Evolutionary conservation across 2,329 filamentous ascomycete species (phyloP).

Genomic region (Pyrenophora tritici-repentis): DNA sequence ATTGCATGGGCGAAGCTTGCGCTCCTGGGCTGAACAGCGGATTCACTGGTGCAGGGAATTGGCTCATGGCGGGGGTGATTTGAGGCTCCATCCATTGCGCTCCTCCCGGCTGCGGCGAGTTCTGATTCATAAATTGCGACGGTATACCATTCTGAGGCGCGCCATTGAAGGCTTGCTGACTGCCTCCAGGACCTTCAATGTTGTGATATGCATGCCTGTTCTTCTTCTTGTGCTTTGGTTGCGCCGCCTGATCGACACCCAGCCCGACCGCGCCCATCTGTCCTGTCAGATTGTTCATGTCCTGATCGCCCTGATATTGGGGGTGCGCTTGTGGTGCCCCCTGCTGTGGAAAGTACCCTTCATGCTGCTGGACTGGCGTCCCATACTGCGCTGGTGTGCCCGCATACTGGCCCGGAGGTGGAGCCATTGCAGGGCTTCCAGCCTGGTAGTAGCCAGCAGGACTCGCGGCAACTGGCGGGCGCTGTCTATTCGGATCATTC

Average conservation of each 20-base stretch:
- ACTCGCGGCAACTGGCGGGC: constrained; percentile 51
- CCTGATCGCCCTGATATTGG: constrained; percentile 36
- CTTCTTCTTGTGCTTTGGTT: constrained; percentile 77
- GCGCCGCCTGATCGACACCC: constrained; percentile 50
- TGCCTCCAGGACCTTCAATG: constrained; percentile 71
- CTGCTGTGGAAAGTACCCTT: constrained; percentile 52
- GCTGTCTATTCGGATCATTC: constrained; percentile 42
- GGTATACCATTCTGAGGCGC: constrained; percentile 64
- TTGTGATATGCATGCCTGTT: constrained; percentile 91
- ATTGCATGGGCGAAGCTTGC: constrained; percentile 44
- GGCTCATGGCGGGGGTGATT: constrained; percentile 56
- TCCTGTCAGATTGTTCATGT: constrained; percentile 38
- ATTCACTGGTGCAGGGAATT: constrained; percentile 64
- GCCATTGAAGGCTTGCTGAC: constrained; percentile 71
- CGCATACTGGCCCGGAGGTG: constrained; percentile 39
- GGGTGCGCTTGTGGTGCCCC: constrained; percentile 25
- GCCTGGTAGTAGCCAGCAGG: constrained; percentile 52
- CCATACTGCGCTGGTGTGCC: constrained; percentile 35
- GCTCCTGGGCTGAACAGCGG: constrained; percentile 56
- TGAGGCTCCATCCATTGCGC: constrained; percentile 50
- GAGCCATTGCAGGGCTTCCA: constrained; percentile 38
- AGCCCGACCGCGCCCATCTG: constrained; percentile 38
- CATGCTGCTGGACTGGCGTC: constrained; percentile 41
- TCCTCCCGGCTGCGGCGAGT: constrained; percentile 37
- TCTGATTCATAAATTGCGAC: constrained; percentile 63